Evolutionary conservation across 768 basidiomycete species (phyloP).

Genomic region (Omphalotus guepiniiformis): DNA sequence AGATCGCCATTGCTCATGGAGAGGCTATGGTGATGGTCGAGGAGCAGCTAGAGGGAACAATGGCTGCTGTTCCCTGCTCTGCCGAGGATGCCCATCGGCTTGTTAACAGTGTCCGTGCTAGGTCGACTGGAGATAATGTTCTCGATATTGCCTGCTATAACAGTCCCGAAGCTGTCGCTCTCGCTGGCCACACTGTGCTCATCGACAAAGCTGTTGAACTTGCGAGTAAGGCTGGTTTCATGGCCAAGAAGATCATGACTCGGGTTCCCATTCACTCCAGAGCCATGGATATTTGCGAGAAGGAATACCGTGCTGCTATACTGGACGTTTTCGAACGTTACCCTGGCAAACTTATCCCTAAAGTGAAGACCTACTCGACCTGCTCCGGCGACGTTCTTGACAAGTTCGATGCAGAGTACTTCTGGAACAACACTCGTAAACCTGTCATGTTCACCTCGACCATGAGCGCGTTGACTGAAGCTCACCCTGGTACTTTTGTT

Average conservation of each 20-base stretch:
- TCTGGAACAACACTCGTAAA: conserved; percentile 34
- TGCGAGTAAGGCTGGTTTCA: conserved; percentile 17
- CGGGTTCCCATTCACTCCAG: conserved; percentile 23
- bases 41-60: conserved; percentile 12
- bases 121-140: neutral
- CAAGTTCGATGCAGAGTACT: conserved; percentile 32
- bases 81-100: conserved; percentile 16
- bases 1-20: conserved; percentile 41
- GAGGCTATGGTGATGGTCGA: conserved; percentile 25
- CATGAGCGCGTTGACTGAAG: conserved; percentile 20
- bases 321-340: conserved; percentile 17
- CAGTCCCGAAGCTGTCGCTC: conserved; percentile 20
- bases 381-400: conserved; percentile 22
- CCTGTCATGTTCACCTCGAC: conserved; percentile 35
- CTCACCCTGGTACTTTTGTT: conserved; percentile 21
- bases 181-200: conserved; percentile 19
- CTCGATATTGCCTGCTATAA: conserved; percentile 30
- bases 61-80: conserved; percentile 10
- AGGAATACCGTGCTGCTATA: neutral
- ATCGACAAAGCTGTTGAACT: conserved; percentile 18
- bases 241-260: conserved; percentile 22
- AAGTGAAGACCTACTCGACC: conserved; percentile 33
- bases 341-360: conserved; percentile 22
- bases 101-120: conserved; percentile 4
- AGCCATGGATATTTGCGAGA: conserved; percentile 23